These are phyloP conservation scores for Penicillium desertorum DNA, from an alignment of 495 filamentous ascomycete species.

Conservation along the genomic window DNA sequence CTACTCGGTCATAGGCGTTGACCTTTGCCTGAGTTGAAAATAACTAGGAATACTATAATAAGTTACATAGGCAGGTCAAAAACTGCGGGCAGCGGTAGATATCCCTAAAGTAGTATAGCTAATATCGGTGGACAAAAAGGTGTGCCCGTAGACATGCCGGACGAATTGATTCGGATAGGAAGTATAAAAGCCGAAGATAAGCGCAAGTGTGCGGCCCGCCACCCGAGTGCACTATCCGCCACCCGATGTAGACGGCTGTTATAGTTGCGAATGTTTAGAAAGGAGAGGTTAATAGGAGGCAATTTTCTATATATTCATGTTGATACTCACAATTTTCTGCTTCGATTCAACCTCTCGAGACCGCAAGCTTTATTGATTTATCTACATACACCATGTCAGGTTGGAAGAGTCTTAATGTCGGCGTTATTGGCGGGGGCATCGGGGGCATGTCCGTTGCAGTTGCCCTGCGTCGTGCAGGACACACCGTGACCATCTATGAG, in stretches of 20 bases:
- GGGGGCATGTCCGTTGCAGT: conserved; percentile 68
- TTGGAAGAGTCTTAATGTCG: conserved; percentile 45
- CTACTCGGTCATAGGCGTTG: too few species aligned
- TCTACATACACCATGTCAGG: conserved; percentile 16
- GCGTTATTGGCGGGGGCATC: conserved; percentile 67
- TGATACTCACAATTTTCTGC: background rate
- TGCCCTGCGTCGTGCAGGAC: conserved; percentile 61
- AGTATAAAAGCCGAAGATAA: conserved; percentile 1
- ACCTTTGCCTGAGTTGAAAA: too few species aligned
- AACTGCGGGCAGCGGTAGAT: too few species aligned
- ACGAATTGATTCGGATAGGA: too few species aligned
- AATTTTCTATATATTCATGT: background rate
- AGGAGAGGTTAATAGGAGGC: background rate
- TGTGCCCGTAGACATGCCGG: too few species aligned
- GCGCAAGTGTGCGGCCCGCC: conserved; percentile 1
- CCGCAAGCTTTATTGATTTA: background rate
- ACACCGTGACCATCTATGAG: conserved; percentile 54
- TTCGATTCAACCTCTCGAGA: background rate
- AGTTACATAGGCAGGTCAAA: too few species aligned
- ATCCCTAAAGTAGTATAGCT: too few species aligned
- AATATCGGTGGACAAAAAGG: too few species aligned
- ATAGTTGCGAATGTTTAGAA: background rate
- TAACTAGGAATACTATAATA: too few species aligned
- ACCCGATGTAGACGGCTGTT: background rate
- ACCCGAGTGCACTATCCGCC: conserved; percentile 18